Evolutionary conservation across 2,329 filamentous ascomycete species (phyloP).

Genomic region (Aspergillus persii): DNA sequence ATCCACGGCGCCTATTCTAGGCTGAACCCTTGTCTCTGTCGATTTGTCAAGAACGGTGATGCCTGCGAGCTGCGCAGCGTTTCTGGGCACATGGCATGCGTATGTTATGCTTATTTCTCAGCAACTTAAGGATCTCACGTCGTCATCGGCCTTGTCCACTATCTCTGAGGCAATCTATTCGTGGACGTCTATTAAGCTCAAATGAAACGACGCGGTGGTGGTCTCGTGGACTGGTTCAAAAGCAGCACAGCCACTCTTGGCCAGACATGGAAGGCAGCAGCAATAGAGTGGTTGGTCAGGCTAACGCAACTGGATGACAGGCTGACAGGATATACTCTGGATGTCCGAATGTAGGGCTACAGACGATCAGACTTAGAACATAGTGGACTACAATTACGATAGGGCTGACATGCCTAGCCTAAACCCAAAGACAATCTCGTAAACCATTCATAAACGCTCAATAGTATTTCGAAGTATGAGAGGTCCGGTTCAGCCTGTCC

Average conservation of each 20-base stretch:
- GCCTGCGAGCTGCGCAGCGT: slow-evolving; percentile 8
- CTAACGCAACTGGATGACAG: background rate
- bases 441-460: slow-evolving; percentile 19
- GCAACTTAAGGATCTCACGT: background rate
- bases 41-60: slow-evolving; percentile 10
- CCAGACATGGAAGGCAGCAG: background rate
- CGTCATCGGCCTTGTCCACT: background rate
- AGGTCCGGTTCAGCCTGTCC: slow-evolving; percentile 6
- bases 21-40: background rate
- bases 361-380: background rate
- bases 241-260: slow-evolving; percentile 1
- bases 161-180: background rate
- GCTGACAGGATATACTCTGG: background rate
- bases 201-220: background rate
- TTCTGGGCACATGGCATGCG: background rate
- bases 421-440: slow-evolving; percentile 8
- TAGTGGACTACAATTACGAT: background rate
- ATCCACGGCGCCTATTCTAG: background rate
- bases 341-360: background rate
- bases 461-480: slow-evolving; percentile 13
- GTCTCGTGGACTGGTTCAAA: background rate
- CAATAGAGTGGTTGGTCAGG: background rate
- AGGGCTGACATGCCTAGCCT: background rate
- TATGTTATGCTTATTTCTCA: background rate
- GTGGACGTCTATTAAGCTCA: background rate